Conservation (phyloP, 805 yeast species). For the Zygoascus tannicola region DNA sequence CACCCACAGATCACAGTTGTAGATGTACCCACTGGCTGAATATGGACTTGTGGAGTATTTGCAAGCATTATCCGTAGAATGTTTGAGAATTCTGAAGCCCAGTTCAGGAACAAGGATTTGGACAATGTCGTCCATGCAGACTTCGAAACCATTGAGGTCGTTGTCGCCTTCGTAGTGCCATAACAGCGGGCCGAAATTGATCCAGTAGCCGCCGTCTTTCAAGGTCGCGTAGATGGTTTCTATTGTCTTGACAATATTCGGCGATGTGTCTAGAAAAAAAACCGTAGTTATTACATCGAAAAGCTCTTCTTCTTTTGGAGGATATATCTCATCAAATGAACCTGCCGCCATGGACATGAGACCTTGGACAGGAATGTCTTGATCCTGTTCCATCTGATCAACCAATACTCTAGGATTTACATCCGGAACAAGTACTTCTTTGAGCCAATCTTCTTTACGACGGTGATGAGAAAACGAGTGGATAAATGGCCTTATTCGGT, state of each 20-base stretch:
- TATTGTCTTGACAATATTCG: constrained; percentile 66
- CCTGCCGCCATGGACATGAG: constrained; percentile 66
- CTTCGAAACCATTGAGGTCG: constrained; percentile 46
- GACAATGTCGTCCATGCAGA: constrained; percentile 47
- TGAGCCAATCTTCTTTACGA: constrained; percentile 40
- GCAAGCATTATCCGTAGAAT: constrained; percentile 37
- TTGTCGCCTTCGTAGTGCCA: constrained; percentile 59
- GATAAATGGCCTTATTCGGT: constrained; percentile 32
- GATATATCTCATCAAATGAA: constrained; percentile 59
- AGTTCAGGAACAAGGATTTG: constrained; percentile 33
- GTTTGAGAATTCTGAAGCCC: constrained; percentile 44
- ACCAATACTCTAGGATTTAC: constrained; percentile 16
- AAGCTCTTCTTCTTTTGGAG: constrained; percentile 32
- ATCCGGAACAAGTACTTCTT: constrained; percentile 35
- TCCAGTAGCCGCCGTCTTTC: constrained; percentile 58
- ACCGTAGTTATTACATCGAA: constrained; percentile 38
- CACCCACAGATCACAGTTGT: constrained; percentile 63
- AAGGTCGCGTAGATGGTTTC: constrained; percentile 48
- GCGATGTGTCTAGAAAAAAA: constrained; percentile 87
- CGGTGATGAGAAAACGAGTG: constrained; percentile 65
- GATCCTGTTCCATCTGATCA: constrained; percentile 12
- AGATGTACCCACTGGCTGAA: constrained; percentile 46
- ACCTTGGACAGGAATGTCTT: constrained; percentile 16
- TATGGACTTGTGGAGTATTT: constrained; percentile 41
- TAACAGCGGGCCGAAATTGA: constrained; percentile 85